phyloP scores from a whole-genome alignment of 768 basidiomycete species.

The Suillus sp. region DNA sequence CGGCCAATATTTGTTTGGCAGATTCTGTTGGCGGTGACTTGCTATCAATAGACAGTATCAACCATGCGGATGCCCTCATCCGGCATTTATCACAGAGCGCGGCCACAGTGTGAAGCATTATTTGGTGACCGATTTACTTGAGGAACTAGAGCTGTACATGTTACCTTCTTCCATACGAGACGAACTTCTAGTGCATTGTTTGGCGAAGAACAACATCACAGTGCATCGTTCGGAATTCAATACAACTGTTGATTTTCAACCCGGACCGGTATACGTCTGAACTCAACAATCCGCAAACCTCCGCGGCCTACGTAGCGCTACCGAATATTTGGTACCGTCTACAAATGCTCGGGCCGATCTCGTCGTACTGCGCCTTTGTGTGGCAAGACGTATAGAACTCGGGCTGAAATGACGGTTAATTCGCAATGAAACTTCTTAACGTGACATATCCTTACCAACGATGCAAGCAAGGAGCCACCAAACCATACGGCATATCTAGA shows the following conservation, averaged over 20 bases:
- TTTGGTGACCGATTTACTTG: neutral
- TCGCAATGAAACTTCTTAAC: neutral
- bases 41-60: neutral
- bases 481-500: slow-evolving; percentile 94
- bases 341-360: slow-evolving; percentile 90
- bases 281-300: neutral
- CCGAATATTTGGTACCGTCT: slow-evolving; percentile 93
- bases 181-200: neutral
- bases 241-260: slow-evolving; percentile 4
- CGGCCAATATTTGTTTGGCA: neutral
- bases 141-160: neutral
- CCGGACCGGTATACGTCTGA: neutral
- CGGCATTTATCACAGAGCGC: neutral
- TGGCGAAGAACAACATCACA: neutral
- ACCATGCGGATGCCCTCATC: neutral
- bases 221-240: neutral
- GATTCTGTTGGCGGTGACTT: neutral
- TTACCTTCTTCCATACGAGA: neutral
- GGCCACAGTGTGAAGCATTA: neutral
- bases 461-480: slow-evolving; percentile 93
- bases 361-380: slow-evolving; percentile 93
- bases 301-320: slow-evolving; percentile 62
- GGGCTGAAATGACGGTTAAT: slow-evolving; percentile 52
- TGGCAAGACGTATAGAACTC: slow-evolving; percentile 96
- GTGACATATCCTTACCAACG: slow-evolving; percentile 59